Evolutionary conservation across 2,329 filamentous ascomycete species (phyloP).

Genomic region (Diaporthe longicolla): DNA sequence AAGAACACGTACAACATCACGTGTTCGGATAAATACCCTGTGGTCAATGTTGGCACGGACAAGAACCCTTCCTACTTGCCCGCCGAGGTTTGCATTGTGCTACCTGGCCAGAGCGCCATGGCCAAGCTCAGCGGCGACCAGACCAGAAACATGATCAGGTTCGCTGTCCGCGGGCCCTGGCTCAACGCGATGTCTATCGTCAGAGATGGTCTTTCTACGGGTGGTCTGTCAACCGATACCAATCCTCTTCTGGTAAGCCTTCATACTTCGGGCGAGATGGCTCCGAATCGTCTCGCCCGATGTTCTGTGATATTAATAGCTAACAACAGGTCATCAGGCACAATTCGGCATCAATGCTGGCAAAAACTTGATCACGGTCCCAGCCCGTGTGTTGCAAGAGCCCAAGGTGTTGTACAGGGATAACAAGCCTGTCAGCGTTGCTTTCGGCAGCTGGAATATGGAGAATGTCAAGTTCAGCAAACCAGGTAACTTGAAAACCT

Average conservation of each 20-base stretch:
- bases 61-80: slow-evolving; percentile 71
- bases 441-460: slow-evolving; percentile 72
- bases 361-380: slow-evolving; percentile 71
- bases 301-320: slow-evolving; percentile 57
- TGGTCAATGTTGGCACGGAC: slow-evolving; percentile 72
- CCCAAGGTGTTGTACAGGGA: slow-evolving; percentile 67
- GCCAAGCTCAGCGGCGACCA: slow-evolving; percentile 63
- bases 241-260: slow-evolving; percentile 56
- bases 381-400: slow-evolving; percentile 69
- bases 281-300: slow-evolving; percentile 17
- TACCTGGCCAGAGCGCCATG: slow-evolving; percentile 68
- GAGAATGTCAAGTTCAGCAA: slow-evolving; percentile 62
- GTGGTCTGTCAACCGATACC: slow-evolving; percentile 59
- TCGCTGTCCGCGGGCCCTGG: slow-evolving; percentile 70
- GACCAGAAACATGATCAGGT: slow-evolving; percentile 71
- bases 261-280: background rate
- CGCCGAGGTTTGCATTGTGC: slow-evolving; percentile 68
- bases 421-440: slow-evolving; percentile 45
- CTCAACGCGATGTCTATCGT: slow-evolving; percentile 71
- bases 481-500: slow-evolving; percentile 55
- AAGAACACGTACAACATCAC: slow-evolving; percentile 52
- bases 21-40: slow-evolving; percentile 57
- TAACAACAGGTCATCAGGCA: slow-evolving; percentile 22
- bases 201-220: slow-evolving; percentile 60
- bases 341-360: slow-evolving; percentile 62